These are phyloP conservation scores for Tetracladium maxilliforme DNA, from an alignment of 2,329 filamentous ascomycete species.

Conservation along the genomic window DNA sequence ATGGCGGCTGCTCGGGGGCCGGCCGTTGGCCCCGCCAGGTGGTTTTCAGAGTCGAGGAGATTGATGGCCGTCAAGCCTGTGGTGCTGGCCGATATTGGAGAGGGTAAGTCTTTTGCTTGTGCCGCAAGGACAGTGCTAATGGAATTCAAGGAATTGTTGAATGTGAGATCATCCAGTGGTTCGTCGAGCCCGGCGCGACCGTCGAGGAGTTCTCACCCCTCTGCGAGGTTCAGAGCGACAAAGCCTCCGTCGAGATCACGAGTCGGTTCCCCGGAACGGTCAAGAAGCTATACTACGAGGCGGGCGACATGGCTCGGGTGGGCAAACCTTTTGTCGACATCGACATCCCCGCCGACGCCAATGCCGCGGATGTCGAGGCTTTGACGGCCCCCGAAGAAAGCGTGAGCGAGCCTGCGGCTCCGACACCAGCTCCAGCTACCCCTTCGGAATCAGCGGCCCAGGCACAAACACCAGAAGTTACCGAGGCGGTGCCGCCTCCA, in stretches of 20 bases:
- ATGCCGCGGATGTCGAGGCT: slow-evolving; percentile 37
- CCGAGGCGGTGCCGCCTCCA: slow-evolving; percentile 1
- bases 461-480: slow-evolving; percentile 4
- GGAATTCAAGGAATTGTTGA: slow-evolving; percentile 72
- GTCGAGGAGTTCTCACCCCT: slow-evolving; percentile 97
- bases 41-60: slow-evolving; percentile 9
- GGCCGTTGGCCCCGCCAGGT: slow-evolving; percentile 1
- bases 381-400: slow-evolving; percentile 15
- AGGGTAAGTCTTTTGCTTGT: slow-evolving; percentile 36
- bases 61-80: slow-evolving; percentile 60
- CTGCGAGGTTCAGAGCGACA: slow-evolving; percentile 97
- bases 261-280: slow-evolving; percentile 91
- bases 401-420: slow-evolving; percentile 5
- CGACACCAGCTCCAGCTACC: slow-evolving; percentile 2
- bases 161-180: slow-evolving; percentile 99
- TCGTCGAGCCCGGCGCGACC: slow-evolving; percentile 85
- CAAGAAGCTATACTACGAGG: slow-evolving; percentile 90
- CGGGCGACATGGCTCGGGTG: slow-evolving; percentile 91
- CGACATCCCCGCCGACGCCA: slow-evolving; percentile 70
- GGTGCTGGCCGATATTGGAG: slow-evolving; percentile 71
- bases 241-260: slow-evolving; percentile 82
- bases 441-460: slow-evolving; percentile 6
- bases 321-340: slow-evolving; percentile 92
- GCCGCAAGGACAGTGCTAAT: slow-evolving; percentile 4
- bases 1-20: slow-evolving; percentile 1